Evolutionary conservation across 805 yeast genomes (phyloP), one percentile per base, ranked within the genome.

Genomic region (Ascoidea rubescens): DNA sequence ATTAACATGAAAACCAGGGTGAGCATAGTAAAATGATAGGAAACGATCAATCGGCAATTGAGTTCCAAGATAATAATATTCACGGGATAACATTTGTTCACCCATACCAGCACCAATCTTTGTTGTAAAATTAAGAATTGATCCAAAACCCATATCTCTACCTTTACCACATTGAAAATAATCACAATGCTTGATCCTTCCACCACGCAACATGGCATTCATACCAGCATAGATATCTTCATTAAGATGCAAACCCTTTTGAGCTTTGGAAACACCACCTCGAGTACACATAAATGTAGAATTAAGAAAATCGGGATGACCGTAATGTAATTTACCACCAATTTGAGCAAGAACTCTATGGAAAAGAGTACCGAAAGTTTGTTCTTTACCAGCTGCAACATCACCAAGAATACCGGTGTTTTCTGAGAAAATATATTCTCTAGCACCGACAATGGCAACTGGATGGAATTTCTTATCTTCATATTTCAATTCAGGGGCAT

Each of bases 41-140:
- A 85, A 82, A 68, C 91, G 77, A 65, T 85, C 91, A 61, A 85
- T 68, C 47, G 91, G 93, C 56, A 85, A 70, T 63, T 82, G 89
- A 45, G 91, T 82, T 62, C 91, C 88, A 66, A 85, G 67, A 67
- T 84, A 84, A 68, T 81, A 85, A 65, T 85, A 85, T 66, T 85
- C 95, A 70, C 95, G 76, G 31, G 90, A 84, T 55, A 85, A 71
- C 82, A 85, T 82, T 67, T 85, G 95, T 68, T 85, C 95, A 67
- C 93, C 93, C 95, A 85, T 85, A 69, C 95, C 95, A 59, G 93
- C 90, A 68, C 95, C 95, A 75, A 85, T 84, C 69, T 85, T 85
- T 46, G 90, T 84, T 28, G 89, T 84, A 75, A 85, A 85, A 68
- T 85, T 85, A 74, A 84, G 73, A 69, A 85, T 84, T 5, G 93